Evolutionary conservation across 306 rosid species (phyloP).

Genomic region (Trichosanthes truncata): DNA sequence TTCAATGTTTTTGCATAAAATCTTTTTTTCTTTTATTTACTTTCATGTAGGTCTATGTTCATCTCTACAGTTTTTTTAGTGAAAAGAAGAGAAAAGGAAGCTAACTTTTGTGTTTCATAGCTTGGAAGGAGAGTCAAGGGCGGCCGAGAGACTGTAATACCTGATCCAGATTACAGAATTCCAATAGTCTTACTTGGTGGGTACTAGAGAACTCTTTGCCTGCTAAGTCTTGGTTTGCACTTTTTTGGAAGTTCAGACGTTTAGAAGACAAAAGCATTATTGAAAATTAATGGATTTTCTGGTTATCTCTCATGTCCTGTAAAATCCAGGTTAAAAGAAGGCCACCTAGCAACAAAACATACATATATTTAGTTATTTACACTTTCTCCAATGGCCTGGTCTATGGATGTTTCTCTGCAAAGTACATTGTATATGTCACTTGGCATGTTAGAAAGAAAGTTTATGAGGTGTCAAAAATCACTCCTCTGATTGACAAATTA

Average conservation of each 20-base stretch:
- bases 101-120: constrained; percentile 34
- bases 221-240: constrained; percentile 1
- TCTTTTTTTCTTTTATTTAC: neutral
- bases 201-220: constrained; percentile 21
- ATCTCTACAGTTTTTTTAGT: neutral
- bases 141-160: constrained; percentile 63
- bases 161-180: constrained; percentile 88
- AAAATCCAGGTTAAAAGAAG: neutral
- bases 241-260: neutral
- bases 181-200: constrained; percentile 79
- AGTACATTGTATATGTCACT: neutral
- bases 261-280: neutral
- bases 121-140: constrained; percentile 47
- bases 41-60: neutral
- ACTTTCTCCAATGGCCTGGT: neutral
- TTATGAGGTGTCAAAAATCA: neutral
- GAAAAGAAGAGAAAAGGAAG: neutral
- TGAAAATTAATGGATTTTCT: neutral
- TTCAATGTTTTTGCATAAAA: neutral
- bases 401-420: neutral
- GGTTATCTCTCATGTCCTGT: neutral
- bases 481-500: neutral
- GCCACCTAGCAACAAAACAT: neutral
- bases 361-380: neutral
- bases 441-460: neutral